Evolutionary conservation across 2,329 filamentous ascomycete genomes (phyloP).

Genomic region (Fusarium verrucosum): DNA sequence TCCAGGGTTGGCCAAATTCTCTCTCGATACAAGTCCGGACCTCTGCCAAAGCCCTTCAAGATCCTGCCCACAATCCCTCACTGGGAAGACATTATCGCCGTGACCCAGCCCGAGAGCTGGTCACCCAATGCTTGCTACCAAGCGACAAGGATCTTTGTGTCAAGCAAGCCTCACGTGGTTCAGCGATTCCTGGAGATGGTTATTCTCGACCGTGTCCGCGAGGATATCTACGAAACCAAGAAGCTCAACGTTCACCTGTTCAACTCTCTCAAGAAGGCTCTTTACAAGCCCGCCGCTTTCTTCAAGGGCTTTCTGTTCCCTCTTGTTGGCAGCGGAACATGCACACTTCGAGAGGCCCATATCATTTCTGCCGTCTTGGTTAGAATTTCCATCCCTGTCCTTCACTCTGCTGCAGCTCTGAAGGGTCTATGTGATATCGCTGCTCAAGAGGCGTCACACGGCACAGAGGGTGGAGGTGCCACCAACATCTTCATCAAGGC

Average conservation of each 20-base stretch:
- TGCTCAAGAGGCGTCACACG: conserved; percentile 83
- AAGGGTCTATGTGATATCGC: conserved; percentile 94
- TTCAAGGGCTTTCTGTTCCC: conserved; percentile 98
- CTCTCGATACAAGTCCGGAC: conserved; percentile 94
- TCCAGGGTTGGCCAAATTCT: conserved; percentile 83
- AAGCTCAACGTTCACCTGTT: conserved; percentile 97
- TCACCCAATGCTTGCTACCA: conserved; percentile 85
- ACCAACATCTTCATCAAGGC: conserved; percentile 96
- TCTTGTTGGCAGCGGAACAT: conserved; percentile 83
- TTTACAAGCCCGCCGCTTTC: conserved; percentile 95
- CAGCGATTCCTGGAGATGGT: conserved; percentile 89
- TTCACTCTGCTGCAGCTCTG: conserved; percentile 91
- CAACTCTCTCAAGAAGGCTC: conserved; percentile 86
- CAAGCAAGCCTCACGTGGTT: conserved; percentile 79
- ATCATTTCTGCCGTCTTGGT: conserved; percentile 89
- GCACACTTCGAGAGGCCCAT: conserved; percentile 89
- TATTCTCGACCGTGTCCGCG: conserved; percentile 87
- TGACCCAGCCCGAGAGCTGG: conserved; percentile 80
- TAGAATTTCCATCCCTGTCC: conserved; percentile 85
- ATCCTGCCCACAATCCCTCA: conserved; percentile 89
- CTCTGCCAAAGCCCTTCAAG: conserved; percentile 97
- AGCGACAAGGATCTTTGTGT: conserved; percentile 91
- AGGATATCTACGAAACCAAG: conserved; percentile 92
- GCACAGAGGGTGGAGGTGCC: conserved; percentile 86
- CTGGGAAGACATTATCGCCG: conserved; percentile 87